Conservation (phyloP, 306 rosid genomes). For the Casuarina glauca region DNA sequence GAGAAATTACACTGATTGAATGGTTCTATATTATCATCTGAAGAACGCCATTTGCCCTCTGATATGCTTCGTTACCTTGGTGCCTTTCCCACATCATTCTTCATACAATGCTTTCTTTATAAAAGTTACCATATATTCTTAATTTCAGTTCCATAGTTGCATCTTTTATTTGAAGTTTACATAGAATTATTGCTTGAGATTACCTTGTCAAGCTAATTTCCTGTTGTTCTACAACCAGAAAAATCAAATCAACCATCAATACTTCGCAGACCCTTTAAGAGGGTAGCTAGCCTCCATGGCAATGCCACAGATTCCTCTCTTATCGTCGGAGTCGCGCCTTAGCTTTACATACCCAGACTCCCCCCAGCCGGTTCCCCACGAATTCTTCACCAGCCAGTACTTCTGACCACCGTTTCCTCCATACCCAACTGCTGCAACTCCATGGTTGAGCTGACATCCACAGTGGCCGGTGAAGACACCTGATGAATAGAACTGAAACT, state of each 20-base stretch:
- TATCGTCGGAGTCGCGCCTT: slow-evolving; percentile 27
- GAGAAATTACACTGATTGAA: not conserved
- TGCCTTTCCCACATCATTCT: not conserved
- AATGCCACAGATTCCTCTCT: slow-evolving; percentile 65
- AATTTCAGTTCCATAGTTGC: slow-evolving; percentile 23
- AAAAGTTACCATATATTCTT: slow-evolving; percentile 5
- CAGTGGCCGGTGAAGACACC: slow-evolving; percentile 58
- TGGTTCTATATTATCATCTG: not conserved
- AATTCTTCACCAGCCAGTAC: slow-evolving; percentile 76
- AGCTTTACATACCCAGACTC: slow-evolving; percentile 66
- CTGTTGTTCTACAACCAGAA: slow-evolving; percentile 16
- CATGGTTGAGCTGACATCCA: slow-evolving; percentile 65
- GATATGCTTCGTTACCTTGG: not conserved
- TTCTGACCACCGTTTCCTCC: slow-evolving; percentile 44
- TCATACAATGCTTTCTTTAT: slow-evolving; percentile 8
- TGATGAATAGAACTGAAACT: slow-evolving; percentile 58
- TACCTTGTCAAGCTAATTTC: slow-evolving; percentile 21
- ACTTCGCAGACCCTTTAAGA: slow-evolving; percentile 31
- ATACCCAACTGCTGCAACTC: slow-evolving; percentile 65
- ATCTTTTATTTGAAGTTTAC: slow-evolving; percentile 9
- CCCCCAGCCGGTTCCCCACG: slow-evolving; percentile 74
- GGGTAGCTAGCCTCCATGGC: slow-evolving; percentile 73
- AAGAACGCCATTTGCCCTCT: not conserved
- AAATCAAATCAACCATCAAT: slow-evolving; percentile 24
- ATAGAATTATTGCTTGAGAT: slow-evolving; percentile 1